Evolutionary conservation across 768 basidiomycete genomes (phyloP), one percentile per base, ranked within the genome.

Genomic region (Trametopsis cervina): DNA sequence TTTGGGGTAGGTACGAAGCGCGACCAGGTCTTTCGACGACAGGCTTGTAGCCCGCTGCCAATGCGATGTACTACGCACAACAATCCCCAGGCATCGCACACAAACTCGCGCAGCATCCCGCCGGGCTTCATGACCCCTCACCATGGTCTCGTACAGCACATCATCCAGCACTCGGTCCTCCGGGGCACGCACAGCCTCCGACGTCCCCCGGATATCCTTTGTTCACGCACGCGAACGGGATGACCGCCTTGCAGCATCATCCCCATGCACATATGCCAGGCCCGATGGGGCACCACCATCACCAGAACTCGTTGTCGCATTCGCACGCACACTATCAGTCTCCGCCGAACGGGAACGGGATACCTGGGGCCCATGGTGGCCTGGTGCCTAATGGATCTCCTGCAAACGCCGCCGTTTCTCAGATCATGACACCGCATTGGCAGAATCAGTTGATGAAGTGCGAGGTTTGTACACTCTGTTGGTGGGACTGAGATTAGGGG

Each of bases 401-500:
- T 22, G 77, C 74, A 7, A 72, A 71, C 35, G 57, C 53, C 21
- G 33, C 49, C 2, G 49, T 51, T 23, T 74, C 76, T 44, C 83
- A 82, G 66, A 76, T 84, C 56, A 80, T 90, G 58, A 81, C 80
- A 17, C 78, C 81, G 2, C 89, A 91, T 53, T 96, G 93, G 93
- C 90, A 94, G 62, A 83, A 93, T 61, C 93, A 96, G 70, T 68
- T 96, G 55, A 72, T 93, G 61, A 90, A 92, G 65, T 93, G 82
- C 63, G 91, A 95, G 73, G 93, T 92, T 64, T 59, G 85, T 79
- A 49, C n/a, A n/a, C n/a, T n/a, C n/a, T n/a, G n/a, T 21, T 25
- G 42, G 10, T 43, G 23, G 6, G 35, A 36, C 35, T 36, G 35
- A 36, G 11, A 36, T 11, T n/a, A n/a, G n/a, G n/a, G n/a, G n/a